Evolutionary conservation across 164 flowering plant species (phyloP), one percentile per base, ranked within the genome.

Genomic region (Tetracentron sinense): DNA sequence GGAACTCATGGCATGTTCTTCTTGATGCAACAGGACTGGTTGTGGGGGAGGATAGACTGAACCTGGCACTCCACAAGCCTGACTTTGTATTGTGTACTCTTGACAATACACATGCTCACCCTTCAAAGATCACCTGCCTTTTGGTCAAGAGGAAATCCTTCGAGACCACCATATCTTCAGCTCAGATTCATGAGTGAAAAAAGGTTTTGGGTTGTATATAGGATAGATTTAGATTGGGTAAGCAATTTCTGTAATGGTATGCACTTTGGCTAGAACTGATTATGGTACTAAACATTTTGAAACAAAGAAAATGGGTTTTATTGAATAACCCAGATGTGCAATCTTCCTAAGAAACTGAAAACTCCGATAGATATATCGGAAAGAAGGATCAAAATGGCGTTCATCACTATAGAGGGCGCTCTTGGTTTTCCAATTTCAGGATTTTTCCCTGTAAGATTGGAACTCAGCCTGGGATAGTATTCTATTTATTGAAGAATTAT

Each of bases 1-100:
- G 92, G 56, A 85, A 83, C 65, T 77, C 83, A 15, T 85, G 92
- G 92, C 88, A 85, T 54, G 92, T 87, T 42, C 81, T 87, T 33
- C 80, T 85, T 17, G 96, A 89, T 69, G 88, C 92, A 8, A 77
- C 86, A 1, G 83, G 72, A 4, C 59, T 82, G 46, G 75, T 80
- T 16, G 79, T 72, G 0, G 92, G 88, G 16, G 63, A 83, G 52
- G 88, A 85, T 19, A 68, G 77, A 29, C 65, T 86, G 48, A 81
- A 78, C 55, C 82, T 86, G 1, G 79, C 85, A 2, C 87, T 88
- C 8, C 90, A 88, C 68, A 65, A 85, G 49, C 92, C 96, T 0
- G 90, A 89, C 63, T 85, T 89, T 64, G 85, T 86, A 54, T 42
- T 86, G 67, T 85, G 92, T 60, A 80, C 81, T 46, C 76, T 85